Evolutionary conservation across 2,329 filamentous ascomycete genomes (phyloP), one percentile per base, ranked within the genome.

Genomic region (Alternaria sp.): DNA sequence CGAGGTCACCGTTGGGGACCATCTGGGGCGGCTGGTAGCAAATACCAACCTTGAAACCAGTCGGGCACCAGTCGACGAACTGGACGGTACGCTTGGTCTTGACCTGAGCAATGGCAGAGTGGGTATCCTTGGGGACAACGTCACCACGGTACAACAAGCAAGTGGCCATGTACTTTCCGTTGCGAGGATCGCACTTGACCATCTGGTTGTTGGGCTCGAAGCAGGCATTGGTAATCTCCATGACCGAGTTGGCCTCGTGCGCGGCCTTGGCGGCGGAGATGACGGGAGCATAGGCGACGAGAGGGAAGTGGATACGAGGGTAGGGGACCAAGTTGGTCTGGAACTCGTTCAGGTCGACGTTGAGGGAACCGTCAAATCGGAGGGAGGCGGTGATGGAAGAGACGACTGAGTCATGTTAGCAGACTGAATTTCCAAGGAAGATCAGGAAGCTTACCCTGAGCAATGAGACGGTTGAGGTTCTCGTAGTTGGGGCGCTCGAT

Each of bases 131-230:
- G 82, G 94, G 92, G 63, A 98, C 95, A 72, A 99, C 94, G 76
- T 98, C 95, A 81, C 94, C 95, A 79, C 94, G 94, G 88, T 99
- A 99, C 80, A 99, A 85, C 82, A 99, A 82, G 82, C 93, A 97
- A 74, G 93, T 97, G 68, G 94, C 94, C 94, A 99, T 99, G 88
- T 99, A 99, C 87, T 99, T 99, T 82, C 94, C 94, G 81, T 96
- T 93, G 77, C 93, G 93, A 72, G 94, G 94, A 80, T 99, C 95
- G 79, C 94, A 99, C 87, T 97, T 97, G 80, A 99, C 94, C 94
- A 99, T 99, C 90, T 99, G 94, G 89, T 97, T 97, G 89, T 97
- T 91, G 73, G 94, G 93, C 88, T 99, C 94, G 84, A 99, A 99
- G 90, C 94, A 98, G 69, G 92, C 92, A 89, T 94, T 96, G 81